Evolutionary conservation across 208 protist species (phyloP), one percentile per base, ranked within the genome.

Genomic region (Angomonas ambiguus): DNA sequence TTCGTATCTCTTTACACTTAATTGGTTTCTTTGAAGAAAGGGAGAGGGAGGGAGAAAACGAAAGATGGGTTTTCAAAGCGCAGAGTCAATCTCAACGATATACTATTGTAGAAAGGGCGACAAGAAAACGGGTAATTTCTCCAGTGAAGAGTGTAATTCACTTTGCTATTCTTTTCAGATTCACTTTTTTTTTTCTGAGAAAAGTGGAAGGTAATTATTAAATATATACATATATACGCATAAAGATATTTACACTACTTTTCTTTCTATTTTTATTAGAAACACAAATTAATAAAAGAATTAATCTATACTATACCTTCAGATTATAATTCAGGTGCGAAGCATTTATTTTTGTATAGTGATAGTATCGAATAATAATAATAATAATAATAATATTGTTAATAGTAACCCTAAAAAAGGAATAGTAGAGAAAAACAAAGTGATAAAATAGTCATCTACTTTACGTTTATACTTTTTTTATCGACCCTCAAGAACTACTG

Each of bases 341-440:
- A n/a, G n/a, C n/a, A n/a, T n/a, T n/a, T n/a, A n/a, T n/a, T n/a
- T n/a, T n/a, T n/a, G n/a, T n/a, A n/a, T n/a, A n/a, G n/a, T n/a
- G n/a, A 63, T 13, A 41, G 41, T 35, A 61, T 27, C 25, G 5
- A 33, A 34, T 32, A 61, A 31, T 11, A 25, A 20, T 4, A 33
- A 20, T 16, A 61, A 33, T n/a, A n/a, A n/a, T n/a, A n/a, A n/a
- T n/a, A n/a, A n/a, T n/a, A n/a, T n/a, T n/a, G n/a, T n/a, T n/a
- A n/a, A n/a, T n/a, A n/a, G n/a, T n/a, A n/a, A 20, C 31, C 49
- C 20, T 31, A 62, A 27, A 16, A 59, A 32, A 33, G 30, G 16
- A 3, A 69, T 59, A 71, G 57, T 62, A 70, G 27, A 72, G 66
- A 45, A 51, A 77, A 25, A 64, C 51, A 31, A 48, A 1, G 27